Conservation (phyloP, 2,329 filamentous ascomycete species). For the Exophiala calicioides region DNA sequence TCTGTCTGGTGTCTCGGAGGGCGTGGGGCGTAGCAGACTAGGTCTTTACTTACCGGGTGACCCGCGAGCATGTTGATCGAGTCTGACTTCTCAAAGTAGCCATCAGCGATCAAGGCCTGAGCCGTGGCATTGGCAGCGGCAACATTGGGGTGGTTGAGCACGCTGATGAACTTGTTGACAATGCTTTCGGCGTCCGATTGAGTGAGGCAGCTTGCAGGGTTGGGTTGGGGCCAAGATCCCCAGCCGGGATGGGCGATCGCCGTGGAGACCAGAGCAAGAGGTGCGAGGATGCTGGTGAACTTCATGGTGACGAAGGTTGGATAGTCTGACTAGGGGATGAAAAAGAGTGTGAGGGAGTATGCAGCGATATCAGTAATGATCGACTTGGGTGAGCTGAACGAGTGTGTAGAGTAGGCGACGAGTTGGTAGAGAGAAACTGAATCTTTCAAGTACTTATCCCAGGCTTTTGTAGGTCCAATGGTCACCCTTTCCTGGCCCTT, state of each 20-base stretch:
- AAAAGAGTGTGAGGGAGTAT: no score
- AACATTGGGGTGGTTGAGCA: conserved; percentile 21
- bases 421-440: no score
- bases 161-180: conserved; percentile 24
- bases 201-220: conserved; percentile 15
- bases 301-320: conserved; percentile 13
- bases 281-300: conserved; percentile 15
- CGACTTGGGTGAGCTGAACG: conserved; percentile 8
- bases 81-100: conserved; percentile 25
- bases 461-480: no score
- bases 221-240: conserved; percentile 9
- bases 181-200: conserved; percentile 19
- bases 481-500: no score
- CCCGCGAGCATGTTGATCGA: conserved; percentile 28
- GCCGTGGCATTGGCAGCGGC: conserved; percentile 21
- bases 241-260: conserved; percentile 13
- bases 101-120: conserved; percentile 21
- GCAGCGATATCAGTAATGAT: no score
- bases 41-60: conserved; percentile 15
- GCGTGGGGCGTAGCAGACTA: neutral
- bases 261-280: conserved; percentile 12
- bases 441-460: no score
- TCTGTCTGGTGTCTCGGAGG: neutral
- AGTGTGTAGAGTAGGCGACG: no score
- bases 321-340: no score